Evolutionary conservation across 345 rosid genomes (phyloP).

Genomic region (Eucalyptus regnans): DNA sequence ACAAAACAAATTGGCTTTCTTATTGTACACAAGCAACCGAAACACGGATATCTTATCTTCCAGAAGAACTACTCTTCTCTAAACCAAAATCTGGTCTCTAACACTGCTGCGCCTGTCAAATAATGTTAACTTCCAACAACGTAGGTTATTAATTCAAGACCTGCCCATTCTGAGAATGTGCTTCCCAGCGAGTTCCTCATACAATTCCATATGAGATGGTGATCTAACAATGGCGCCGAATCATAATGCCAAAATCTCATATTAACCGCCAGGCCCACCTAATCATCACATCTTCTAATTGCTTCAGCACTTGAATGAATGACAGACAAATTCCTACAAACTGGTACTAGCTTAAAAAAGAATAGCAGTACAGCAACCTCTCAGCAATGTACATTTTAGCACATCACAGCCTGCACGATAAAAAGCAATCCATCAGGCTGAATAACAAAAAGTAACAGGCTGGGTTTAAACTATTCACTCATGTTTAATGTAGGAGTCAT

Average conservation of each 20-base stretch:
- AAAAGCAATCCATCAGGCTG: not conserved
- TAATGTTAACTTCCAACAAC: not conserved
- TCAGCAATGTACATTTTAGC: not conserved
- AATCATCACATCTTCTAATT: not conserved
- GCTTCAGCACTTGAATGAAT: not conserved
- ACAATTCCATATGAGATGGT: not conserved
- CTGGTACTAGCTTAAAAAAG: not conserved
- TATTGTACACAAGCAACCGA: not conserved
- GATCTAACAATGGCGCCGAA: not conserved
- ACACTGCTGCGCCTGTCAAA: not conserved
- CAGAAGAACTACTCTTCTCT: not conserved
- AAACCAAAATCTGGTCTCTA: not conserved
- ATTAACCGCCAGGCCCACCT: not conserved
- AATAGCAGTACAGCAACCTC: not conserved
- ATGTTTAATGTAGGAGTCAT: not conserved
- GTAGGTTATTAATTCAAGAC: not conserved
- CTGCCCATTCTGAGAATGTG: not conserved
- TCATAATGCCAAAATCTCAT: not conserved
- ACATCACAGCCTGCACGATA: not conserved
- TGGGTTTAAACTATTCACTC: not conserved
- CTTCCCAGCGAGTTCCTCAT: not conserved
- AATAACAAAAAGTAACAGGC: not conserved
- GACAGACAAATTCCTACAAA: not conserved
- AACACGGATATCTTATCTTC: not conserved
- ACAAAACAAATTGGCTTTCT: not conserved